Evolutionary conservation across 2,329 filamentous ascomycete genomes (phyloP).

Genomic region (Cyphellophora attinorum): DNA sequence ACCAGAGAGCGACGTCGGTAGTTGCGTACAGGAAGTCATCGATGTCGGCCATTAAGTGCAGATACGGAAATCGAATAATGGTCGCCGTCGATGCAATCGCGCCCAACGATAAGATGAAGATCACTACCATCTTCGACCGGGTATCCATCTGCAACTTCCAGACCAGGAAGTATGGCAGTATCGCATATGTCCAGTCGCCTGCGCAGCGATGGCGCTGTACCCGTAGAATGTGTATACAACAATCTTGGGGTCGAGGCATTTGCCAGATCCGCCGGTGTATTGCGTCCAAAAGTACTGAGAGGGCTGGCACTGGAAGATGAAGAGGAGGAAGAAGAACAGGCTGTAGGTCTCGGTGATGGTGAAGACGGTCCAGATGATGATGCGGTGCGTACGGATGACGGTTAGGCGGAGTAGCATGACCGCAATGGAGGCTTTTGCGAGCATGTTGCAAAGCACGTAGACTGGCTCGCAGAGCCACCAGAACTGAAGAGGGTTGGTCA

Average conservation of each 20-base stretch:
- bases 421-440: conserved; percentile 43
- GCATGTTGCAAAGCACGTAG: conserved; percentile 39
- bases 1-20: conserved; percentile 35
- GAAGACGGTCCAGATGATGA: conserved; percentile 39
- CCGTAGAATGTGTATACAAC: conserved; percentile 45
- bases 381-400: conserved; percentile 33
- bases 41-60: conserved; percentile 23
- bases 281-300: conserved; percentile 41
- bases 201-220: conserved; percentile 40
- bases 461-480: conserved; percentile 50
- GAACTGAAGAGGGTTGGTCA: conserved; percentile 4
- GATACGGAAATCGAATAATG: conserved; percentile 30
- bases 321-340: conserved; percentile 40
- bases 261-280: conserved; percentile 21
- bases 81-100: conserved; percentile 38
- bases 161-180: conserved; percentile 46
- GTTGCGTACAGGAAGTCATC: conserved; percentile 32
- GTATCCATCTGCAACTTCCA: conserved; percentile 46
- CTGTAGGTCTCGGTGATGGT: conserved; percentile 35
- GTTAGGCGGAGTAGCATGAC: conserved; percentile 47
- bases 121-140: conserved; percentile 43
- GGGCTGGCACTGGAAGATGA: conserved; percentile 45
- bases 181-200: conserved; percentile 44
- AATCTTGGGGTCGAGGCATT: conserved; percentile 33
- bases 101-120: conserved; percentile 46